phyloP scores from a whole-genome alignment of 1,284 basidiomycete species.

The Tilletia indica region DNA sequence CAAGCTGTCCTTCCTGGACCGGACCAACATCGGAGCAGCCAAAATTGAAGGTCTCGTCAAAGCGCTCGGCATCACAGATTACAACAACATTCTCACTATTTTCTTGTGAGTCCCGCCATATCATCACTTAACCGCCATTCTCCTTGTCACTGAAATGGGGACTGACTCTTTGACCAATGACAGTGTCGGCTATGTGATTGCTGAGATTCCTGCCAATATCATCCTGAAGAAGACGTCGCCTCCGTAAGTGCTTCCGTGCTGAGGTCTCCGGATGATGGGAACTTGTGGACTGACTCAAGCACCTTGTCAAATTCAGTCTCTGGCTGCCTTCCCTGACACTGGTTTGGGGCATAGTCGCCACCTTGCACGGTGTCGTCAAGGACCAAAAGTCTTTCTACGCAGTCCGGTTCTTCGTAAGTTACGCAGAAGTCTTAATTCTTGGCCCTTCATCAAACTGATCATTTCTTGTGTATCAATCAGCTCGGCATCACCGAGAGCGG shows the following conservation, averaged over 20 bases:
- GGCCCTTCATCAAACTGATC: no score
- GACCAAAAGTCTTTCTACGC: conserved; percentile 65
- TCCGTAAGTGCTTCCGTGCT: conserved; percentile 34
- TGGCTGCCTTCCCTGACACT: conserved; percentile 67
- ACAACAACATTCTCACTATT: conserved; percentile 32
- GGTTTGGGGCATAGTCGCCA: conserved; percentile 65
- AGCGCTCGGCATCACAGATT: conserved; percentile 37
- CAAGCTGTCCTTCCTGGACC: conserved; percentile 37
- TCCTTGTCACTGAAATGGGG: not conserved
- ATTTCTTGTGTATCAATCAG: not conserved
- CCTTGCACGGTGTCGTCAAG: conserved; percentile 64
- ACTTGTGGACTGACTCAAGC: not conserved
- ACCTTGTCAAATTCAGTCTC: conserved; percentile 31
- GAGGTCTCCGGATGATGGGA: not conserved
- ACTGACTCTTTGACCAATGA: not conserved
- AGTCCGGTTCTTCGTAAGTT: conserved; percentile 61
- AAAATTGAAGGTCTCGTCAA: conserved; percentile 37
- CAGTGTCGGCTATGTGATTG: conserved; percentile 32
- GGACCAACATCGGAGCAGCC: conserved; percentile 42
- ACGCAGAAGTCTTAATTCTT: not conserved
- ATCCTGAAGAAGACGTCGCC: conserved; percentile 64
- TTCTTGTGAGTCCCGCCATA: conserved; percentile 30
- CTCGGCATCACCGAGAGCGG: conserved; percentile 40
- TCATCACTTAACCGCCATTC: no score
- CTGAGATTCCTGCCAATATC: conserved; percentile 39